phyloP scores from a whole-genome alignment of 2,329 filamentous ascomycete genomes.

The Colletotrichum cuscutae region DNA sequence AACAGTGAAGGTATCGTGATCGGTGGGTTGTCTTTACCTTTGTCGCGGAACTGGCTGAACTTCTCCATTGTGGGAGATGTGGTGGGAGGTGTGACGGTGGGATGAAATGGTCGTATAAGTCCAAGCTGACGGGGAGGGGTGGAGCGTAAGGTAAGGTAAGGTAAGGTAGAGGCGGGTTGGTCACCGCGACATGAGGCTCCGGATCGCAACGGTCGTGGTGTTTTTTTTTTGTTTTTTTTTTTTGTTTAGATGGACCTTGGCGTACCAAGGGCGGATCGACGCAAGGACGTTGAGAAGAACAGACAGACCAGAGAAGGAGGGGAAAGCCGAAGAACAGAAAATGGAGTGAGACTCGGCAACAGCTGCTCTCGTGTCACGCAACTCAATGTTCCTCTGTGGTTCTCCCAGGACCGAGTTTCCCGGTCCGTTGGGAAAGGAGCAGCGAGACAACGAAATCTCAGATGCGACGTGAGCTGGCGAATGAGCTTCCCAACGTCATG shows the following conservation, averaged over 20 bases:
- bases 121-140: background rate
- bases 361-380: background rate
- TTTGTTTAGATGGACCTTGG: background rate
- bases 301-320: background rate
- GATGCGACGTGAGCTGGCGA: constrained; percentile 17
- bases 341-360: background rate
- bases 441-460: constrained; percentile 24
- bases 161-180: background rate
- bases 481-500: constrained; percentile 34
- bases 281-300: background rate
- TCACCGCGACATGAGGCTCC: constrained; percentile 25
- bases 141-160: too few species aligned
- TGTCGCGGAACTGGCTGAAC: constrained; percentile 91
- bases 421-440: constrained; percentile 2
- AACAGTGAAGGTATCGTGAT: background rate
- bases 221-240: too few species aligned
- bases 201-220: background rate
- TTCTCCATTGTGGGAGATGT: constrained; percentile 77
- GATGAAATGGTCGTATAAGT: constrained; percentile 19
- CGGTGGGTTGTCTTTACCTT: constrained; percentile 64
- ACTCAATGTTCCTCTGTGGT: background rate
- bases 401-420: constrained; percentile 6
- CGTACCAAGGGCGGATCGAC: background rate
- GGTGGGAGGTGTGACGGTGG: background rate
- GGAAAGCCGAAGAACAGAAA: background rate